A percentile compares a stretch with the other conserved stretches of the same genome.
phyloP scores from a whole-genome alignment of 768 basidiomycete genomes.

The Neoboletus subvelutipes region DNA sequence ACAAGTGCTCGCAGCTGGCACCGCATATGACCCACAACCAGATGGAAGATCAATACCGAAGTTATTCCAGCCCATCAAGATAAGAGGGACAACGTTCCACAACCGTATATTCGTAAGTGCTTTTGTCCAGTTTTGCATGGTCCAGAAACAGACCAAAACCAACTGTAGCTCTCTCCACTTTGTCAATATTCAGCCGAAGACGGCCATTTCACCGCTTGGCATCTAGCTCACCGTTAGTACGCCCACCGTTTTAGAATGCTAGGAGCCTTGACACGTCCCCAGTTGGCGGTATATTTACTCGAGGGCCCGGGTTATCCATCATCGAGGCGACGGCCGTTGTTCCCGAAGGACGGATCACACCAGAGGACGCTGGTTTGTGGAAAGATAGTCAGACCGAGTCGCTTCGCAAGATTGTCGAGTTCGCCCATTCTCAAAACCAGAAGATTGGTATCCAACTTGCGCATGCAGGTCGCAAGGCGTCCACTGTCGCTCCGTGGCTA shows the following conservation, averaged over 20 bases:
- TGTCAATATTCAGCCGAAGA: slow-evolving; percentile 61
- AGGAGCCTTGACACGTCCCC: neutral
- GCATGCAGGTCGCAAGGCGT: slow-evolving; percentile 78
- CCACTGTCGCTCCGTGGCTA: slow-evolving; percentile 63
- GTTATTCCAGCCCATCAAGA: slow-evolving; percentile 56
- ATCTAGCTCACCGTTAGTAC: slow-evolving; percentile 45
- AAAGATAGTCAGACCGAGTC: slow-evolving; percentile 51
- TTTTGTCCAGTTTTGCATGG: neutral
- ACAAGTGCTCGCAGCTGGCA: slow-evolving; percentile 44
- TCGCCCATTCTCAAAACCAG: slow-evolving; percentile 69
- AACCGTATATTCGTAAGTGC: slow-evolving; percentile 53
- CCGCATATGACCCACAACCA: slow-evolving; percentile 42
- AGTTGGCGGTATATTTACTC: slow-evolving; percentile 47
- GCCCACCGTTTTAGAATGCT: neutral
- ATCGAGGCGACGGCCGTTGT: slow-evolving; percentile 68
- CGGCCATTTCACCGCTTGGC: slow-evolving; percentile 55
- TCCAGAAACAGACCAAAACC: neutral
- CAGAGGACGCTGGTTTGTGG: slow-evolving; percentile 67
- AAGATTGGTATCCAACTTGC: slow-evolving; percentile 74
- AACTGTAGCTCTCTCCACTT: slow-evolving; percentile 47
- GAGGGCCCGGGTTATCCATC: slow-evolving; percentile 55
- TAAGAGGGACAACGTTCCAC: slow-evolving; percentile 50
- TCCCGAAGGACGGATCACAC: slow-evolving; percentile 63
- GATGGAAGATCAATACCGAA: slow-evolving; percentile 40
- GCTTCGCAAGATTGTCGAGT: slow-evolving; percentile 56